Conservation (phyloP, 768 basidiomycete species). For the Auriscalpium orientale region DNA sequence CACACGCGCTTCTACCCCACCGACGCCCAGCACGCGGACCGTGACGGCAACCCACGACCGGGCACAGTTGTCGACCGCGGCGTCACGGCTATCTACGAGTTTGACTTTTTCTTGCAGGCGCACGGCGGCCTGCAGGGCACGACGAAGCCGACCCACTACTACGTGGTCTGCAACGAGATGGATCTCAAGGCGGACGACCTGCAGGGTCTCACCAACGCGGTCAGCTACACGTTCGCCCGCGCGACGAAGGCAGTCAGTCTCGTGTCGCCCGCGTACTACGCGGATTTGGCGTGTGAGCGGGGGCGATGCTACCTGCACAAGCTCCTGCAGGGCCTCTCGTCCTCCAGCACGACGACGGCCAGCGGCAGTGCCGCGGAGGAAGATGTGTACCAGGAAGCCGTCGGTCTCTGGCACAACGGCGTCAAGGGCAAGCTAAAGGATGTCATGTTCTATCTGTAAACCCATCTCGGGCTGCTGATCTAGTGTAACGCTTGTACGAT, state of each 20-base stretch:
- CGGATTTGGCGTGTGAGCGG: slow-evolving; percentile 45
- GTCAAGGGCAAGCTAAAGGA: slow-evolving; percentile 49
- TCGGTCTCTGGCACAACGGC: slow-evolving; percentile 46
- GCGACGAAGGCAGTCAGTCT: slow-evolving; percentile 48
- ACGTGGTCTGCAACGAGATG: slow-evolving; percentile 48
- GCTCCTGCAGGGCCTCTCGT: slow-evolving; percentile 35
- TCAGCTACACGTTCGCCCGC: slow-evolving; percentile 50
- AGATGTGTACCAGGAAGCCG: slow-evolving; percentile 47
- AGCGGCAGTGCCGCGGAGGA: slow-evolving; percentile 37
- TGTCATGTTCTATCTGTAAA: slow-evolving; percentile 71
- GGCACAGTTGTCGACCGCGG: slow-evolving; percentile 51
- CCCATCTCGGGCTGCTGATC: no score
- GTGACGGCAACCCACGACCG: slow-evolving; percentile 42
- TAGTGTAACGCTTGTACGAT: no score
- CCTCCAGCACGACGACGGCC: slow-evolving; percentile 23
- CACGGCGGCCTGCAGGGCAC: slow-evolving; percentile 42
- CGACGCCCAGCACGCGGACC: slow-evolving; percentile 32
- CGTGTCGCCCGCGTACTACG: slow-evolving; percentile 38
- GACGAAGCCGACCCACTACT: slow-evolving; percentile 48
- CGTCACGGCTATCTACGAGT: slow-evolving; percentile 46
- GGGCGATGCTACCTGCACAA: slow-evolving; percentile 46
- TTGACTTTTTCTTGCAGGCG: slow-evolving; percentile 49
- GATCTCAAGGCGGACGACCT: slow-evolving; percentile 40
- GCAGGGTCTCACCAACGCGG: slow-evolving; percentile 46
- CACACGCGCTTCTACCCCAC: slow-evolving; percentile 53